These are phyloP conservation scores for Colletotrichum liaoningense DNA, from an alignment of 2,329 filamentous ascomycete species.

Conservation along the genomic window DNA sequence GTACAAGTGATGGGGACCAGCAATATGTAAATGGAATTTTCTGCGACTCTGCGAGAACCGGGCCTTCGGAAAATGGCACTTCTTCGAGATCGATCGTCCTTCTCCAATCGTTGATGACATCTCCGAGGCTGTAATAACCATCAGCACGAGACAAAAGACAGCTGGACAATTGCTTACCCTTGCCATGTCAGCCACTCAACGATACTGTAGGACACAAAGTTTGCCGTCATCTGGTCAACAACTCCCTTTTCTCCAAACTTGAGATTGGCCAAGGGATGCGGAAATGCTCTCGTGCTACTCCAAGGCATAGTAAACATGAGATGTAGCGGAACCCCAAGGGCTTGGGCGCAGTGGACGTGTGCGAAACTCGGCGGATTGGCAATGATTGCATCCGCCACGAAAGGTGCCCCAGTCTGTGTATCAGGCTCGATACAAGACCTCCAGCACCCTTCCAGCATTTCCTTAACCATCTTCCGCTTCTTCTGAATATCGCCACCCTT, in stretches of 20 bases:
- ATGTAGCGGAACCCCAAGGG: slow-evolving; percentile 56
- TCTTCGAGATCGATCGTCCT: slow-evolving; percentile 74
- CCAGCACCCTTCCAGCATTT: slow-evolving; percentile 42
- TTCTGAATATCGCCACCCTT: slow-evolving; percentile 42
- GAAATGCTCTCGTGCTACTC: slow-evolving; percentile 78
- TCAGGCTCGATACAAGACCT: slow-evolving; percentile 40
- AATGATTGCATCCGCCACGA: slow-evolving; percentile 62
- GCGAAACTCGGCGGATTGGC: slow-evolving; percentile 63
- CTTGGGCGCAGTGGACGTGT: slow-evolving; percentile 60
- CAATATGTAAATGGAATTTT: slow-evolving; percentile 82
- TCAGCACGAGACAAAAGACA: background rate
- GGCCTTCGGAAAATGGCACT: slow-evolving; percentile 77
- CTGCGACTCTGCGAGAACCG: slow-evolving; percentile 74
- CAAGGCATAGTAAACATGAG: slow-evolving; percentile 76
- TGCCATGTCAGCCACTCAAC: slow-evolving; percentile 85
- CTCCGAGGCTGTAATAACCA: slow-evolving; percentile 61
- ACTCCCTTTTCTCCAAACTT: slow-evolving; percentile 66
- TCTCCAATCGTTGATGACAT: slow-evolving; percentile 80
- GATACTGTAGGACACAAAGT: slow-evolving; percentile 77
- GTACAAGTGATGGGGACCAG: slow-evolving; percentile 77
- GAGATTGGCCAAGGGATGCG: slow-evolving; percentile 79
- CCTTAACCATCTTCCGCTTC: slow-evolving; percentile 40
- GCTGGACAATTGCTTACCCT: slow-evolving; percentile 50
- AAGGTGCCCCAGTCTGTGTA: slow-evolving; percentile 43
- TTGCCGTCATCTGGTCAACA: slow-evolving; percentile 66